A percentile compares a stretch with the other conserved stretches of the same genome.
Conservation (phyloP, 192 early-diverging fungal species). For the Backusella tuberculispora region DNA sequence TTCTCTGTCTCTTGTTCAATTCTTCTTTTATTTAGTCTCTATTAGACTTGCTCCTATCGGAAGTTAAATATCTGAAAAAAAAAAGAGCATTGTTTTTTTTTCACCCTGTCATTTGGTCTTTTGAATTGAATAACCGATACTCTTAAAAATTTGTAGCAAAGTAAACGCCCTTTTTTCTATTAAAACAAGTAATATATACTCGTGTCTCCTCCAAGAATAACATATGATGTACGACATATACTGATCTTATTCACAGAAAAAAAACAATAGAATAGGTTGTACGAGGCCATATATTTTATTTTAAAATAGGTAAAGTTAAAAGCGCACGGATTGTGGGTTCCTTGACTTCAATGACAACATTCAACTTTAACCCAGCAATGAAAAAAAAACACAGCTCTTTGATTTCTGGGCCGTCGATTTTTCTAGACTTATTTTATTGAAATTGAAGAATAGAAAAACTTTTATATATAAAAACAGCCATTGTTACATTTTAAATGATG, state of each 20-base stretch:
- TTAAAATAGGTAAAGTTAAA: background rate
- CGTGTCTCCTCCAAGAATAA: background rate
- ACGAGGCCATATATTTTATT: background rate
- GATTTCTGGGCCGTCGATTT: too few species aligned
- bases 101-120: background rate
- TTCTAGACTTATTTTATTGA: too few species aligned
- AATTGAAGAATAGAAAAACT: too few species aligned
- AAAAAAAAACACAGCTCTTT: too few species aligned
- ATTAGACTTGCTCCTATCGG: background rate
- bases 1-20: background rate
- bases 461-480: too few species aligned
- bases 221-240: constrained; percentile 1
- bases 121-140: constrained; percentile 15
- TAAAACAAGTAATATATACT: background rate
- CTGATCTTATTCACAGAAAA: background rate
- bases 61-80: background rate
- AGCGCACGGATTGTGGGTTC: constrained; percentile 1
- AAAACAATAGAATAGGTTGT: background rate
- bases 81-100: background rate
- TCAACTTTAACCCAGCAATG: background rate
- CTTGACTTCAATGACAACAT: constrained; percentile 2
- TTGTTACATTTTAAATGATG: too few species aligned
- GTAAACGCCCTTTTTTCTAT: too few species aligned
- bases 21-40: background rate
- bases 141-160: constrained; percentile 1